Percentiles rank a stretch among this genome's conserved stretches.
Evolutionary conservation across 257 asterid species (phyloP).

Genomic region (Penstemon newberryi): DNA sequence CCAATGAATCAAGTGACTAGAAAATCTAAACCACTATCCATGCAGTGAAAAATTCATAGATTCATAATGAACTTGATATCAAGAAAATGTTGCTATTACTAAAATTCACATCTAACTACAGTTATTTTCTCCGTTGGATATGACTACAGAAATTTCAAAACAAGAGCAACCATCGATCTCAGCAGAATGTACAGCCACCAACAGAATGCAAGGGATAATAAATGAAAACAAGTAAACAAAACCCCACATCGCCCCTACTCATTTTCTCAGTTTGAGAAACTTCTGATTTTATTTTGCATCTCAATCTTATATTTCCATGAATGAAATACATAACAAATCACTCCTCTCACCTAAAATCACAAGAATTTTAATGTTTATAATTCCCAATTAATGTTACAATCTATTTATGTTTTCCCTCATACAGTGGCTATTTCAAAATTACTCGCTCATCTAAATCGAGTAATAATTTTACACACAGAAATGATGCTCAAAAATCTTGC

Average conservation of each 20-base stretch:
- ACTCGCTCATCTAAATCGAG: too few relatives aligned
- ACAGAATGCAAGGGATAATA: background rate
- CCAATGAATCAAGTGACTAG: background rate
- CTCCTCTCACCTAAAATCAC: constrained; percentile 14
- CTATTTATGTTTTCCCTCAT: background rate
- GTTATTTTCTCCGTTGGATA: too few relatives aligned
- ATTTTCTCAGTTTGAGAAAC: constrained; percentile 15
- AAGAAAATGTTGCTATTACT: constrained; percentile 6
- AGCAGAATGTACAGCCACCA: constrained; percentile 5
- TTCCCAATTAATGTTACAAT: background rate
- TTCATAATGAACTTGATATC: constrained; percentile 5
- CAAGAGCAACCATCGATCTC: constrained; percentile 14
- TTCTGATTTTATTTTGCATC: constrained; percentile 6
- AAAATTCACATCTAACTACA: background rate
- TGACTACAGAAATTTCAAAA: background rate
- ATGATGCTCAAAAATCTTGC: background rate
- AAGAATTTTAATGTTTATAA: background rate
- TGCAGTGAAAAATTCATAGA: constrained; percentile 14
- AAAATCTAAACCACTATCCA: constrained; percentile 15
- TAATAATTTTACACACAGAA: too few relatives aligned
- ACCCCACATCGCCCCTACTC: constrained; percentile 4
- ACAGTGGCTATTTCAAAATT: background rate
- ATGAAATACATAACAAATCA: background rate
- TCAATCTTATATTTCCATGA: background rate
- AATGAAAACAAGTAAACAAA: constrained; percentile 1